Base-by-base conservation (phyloP, 2,329 filamentous ascomycete species). In the Hypomyces perniciosus region DNA sequence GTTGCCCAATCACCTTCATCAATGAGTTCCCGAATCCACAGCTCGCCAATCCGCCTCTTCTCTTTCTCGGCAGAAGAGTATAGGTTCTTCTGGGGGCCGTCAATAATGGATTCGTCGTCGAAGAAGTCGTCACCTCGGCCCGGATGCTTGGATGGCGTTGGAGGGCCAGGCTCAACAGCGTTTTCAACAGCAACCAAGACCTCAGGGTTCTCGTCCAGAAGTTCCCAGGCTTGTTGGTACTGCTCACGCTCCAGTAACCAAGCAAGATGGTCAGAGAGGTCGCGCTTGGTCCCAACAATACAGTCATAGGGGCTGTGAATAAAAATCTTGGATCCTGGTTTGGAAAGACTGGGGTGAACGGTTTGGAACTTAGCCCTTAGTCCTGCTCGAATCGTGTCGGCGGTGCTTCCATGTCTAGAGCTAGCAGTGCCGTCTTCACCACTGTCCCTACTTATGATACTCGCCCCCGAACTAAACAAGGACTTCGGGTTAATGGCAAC, bases 221-320 rank as follows among this genome's bases (percentile, higher is more conserved):
- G 77, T 58, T 89, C 84, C 92, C 92, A 99, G 2, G 91, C 90
- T 59, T 89, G 80, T 61, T 88, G 81, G 62, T 92, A 96, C 55
- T 85, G 84, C 47, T 88, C 80, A 54, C 85, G 88, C 52, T 92
- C 87, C 29, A 95, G 66, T 10, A 97, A 75, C 92, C 92, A 99
- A 6, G 78, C 74, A 26, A 97, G 73, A 62, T 95, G 90, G 68
- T 99, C 93, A 4, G 83, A 75, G 12, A 95, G 75, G 62, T 96
- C 91, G 58, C 93, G 79, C 64, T 91, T 91, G 2, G 93, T 89
- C 1, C 90, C 89, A 49, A 96, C 73, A n/a, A 97, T 86, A 61
- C 91, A 97, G 68, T 99, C 93, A 63, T 95, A 99, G 0, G 93
- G 93, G 60, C 90, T 96, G 62, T 96, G 90, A 38, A 99, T 89